Base-by-base conservation (phyloP, 2,329 filamentous ascomycete genomes). In the Fragosphaeria purpurea region DNA sequence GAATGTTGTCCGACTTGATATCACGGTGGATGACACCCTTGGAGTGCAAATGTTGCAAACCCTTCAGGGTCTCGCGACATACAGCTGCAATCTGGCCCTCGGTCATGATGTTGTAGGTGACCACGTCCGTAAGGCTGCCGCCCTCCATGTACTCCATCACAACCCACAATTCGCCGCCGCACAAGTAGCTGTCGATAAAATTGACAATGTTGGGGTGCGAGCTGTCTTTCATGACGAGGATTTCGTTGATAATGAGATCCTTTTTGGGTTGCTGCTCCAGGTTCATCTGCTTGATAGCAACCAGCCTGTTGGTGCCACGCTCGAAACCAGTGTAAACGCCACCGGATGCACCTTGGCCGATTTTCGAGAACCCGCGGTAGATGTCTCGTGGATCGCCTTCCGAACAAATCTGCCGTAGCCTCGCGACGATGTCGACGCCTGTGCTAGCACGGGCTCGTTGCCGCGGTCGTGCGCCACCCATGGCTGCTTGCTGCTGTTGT, bases 141-240 rank as follows among this genome's bases (percentile, higher is more conserved):
- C 93, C 93, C 67, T 98, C 91, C 93, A 98, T 98, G 63, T 91
- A 98, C 70, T 98, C 93, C 93, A 98, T 98, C 37, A 97, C 88
- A 1, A 98, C 93, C 93, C 93, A 98, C 34, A 98, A 73, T 66
- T 97, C 93, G 42, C 91, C 87, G 10, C 81, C 79, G 52, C 90
- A 85, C 9, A 98, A 75, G 66, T 90, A 97, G 65, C 90, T 96
- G 72, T 97, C 93, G 71, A 97, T 91, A 68, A 97, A 98, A 68
- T 98, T 98, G 69, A 98, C 93, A 68, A 98, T 95, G 65, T 97
- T 97, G 61, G 89, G 91, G 65, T 98, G 93, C 52, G 88, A 93
- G 74, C 90, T 96, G 62, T 97, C 93, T 71, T 94, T 95, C 93
- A 98, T 98, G 52, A 98, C 93, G 52, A 98, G 70, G 58, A 98